A percentile compares a stretch with the other conserved stretches of the same genome.
Conservation (phyloP, 2,329 filamentous ascomycete genomes). For the Ophiocordyceps camponoti-saundersi region DNA sequence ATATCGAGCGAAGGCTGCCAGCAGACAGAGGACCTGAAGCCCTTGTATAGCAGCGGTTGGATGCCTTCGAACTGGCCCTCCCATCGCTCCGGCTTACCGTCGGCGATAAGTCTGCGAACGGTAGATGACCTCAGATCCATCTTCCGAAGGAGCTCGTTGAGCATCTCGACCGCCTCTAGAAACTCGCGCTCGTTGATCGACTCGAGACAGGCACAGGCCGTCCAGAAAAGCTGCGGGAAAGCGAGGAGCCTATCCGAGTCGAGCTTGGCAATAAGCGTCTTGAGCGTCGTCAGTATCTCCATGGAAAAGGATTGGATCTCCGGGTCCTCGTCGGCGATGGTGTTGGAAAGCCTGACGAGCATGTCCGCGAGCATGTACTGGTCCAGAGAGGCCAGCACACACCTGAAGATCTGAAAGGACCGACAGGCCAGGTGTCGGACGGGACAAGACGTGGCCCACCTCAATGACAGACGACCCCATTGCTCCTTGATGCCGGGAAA, state of each 20-base stretch:
- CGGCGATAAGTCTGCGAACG: slow-evolving; percentile 54
- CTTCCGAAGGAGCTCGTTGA: slow-evolving; percentile 72
- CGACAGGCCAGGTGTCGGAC: slow-evolving; percentile 89
- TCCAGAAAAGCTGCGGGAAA: slow-evolving; percentile 98
- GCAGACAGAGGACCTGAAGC: slow-evolving; percentile 70
- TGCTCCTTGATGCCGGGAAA: slow-evolving; percentile 79
- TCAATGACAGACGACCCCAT: slow-evolving; percentile 79
- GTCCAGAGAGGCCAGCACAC: slow-evolving; percentile 78
- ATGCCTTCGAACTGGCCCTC: slow-evolving; percentile 78
- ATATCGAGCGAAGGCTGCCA: slow-evolving; percentile 62
- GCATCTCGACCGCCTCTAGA: slow-evolving; percentile 77
- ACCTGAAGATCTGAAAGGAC: slow-evolving; percentile 94
- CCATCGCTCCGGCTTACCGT: slow-evolving; percentile 73
- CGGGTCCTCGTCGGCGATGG: slow-evolving; percentile 82
- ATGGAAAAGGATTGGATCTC: slow-evolving; percentile 96
- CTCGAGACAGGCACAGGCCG: slow-evolving; percentile 86
- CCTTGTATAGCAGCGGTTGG: slow-evolving; percentile 77
- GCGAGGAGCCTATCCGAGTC: slow-evolving; percentile 62
- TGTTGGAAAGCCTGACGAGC: slow-evolving; percentile 88
- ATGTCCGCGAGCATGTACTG: slow-evolving; percentile 94
- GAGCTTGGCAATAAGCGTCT: slow-evolving; percentile 76
- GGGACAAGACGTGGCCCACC: slow-evolving; percentile 93
- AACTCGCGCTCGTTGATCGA: slow-evolving; percentile 96
- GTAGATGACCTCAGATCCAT: slow-evolving; percentile 58
- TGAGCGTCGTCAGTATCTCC: slow-evolving; percentile 89